Base-by-base conservation (phyloP, 78 protist species). In the Blattamonas nauphoetae region DNA sequence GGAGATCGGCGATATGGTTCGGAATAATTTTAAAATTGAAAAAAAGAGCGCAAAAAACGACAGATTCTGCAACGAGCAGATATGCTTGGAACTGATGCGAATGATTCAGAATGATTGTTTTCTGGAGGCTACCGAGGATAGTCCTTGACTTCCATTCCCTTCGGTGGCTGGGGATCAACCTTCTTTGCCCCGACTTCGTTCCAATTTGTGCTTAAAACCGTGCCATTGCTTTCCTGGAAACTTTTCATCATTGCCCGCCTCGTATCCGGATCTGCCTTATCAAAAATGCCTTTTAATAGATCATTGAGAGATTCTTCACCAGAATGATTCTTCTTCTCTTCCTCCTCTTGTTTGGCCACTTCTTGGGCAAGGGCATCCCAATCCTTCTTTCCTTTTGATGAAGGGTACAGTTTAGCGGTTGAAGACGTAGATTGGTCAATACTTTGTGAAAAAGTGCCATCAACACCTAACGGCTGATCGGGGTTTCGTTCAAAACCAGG, bases 201-300 rank as follows among this genome's bases (percentile, higher is more conserved):
- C 89, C 89, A 87, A 80, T 87, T 78, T 77, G 89, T 87, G 32
- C 84, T 46, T 33, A 87, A 78, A 21, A 87, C 89, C 41, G 89
- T 87, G 42, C 89, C 89, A 32, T 78, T 78, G 33, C 85, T 77
- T 85, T 87, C 86, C 3, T 38, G 34, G 55, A 35, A 87, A 5
- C 71, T 34, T 85, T 87, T 87, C 3, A 42, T 36, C 89, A 87
- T 87, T 78, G 89, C 89, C 78, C 89, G 43, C 5, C 3, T 79
- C 5, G 86, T 78, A 87, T 87, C 89, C 41, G 55, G 45, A 41
- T 87, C 86, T 21, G 42, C 89, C 6, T 85, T 85, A 2, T 4
- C 63, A 41, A 45, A 87, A 1, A 82, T 45, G 38, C 71, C 71
- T 21, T 55, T 55, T 29, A 55, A 21, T 29, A 55, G 71, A 29